phyloP scores from a whole-genome alignment of 2,329 filamentous ascomycete species.

The Endocalyx cinctus region DNA sequence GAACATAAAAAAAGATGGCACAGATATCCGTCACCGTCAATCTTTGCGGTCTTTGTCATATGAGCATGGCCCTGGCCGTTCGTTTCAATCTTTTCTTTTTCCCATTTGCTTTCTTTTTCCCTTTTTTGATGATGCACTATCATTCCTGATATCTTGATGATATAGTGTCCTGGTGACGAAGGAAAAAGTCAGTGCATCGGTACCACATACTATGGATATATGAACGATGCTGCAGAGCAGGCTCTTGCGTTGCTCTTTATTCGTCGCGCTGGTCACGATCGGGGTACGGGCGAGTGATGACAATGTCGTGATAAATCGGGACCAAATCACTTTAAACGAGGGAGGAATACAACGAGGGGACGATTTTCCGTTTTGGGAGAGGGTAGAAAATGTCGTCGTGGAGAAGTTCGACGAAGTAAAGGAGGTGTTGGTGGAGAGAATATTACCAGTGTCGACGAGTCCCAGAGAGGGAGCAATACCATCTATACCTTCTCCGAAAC shows the following conservation, averaged over 20 bases:
- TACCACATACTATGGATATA: conserved; percentile 20
- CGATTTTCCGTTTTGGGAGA: conserved; percentile 12
- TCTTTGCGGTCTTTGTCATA: conserved; percentile 10
- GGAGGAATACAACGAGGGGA: neutral
- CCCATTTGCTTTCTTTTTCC: conserved; percentile 9
- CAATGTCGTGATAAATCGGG: conserved; percentile 6
- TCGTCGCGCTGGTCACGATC: conserved; percentile 25
- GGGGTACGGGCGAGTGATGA: conserved; percentile 16
- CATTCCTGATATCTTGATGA: conserved; percentile 14
- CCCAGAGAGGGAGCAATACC: conserved; percentile 16
- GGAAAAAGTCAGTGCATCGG: too few relatives aligned
- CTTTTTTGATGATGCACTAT: conserved; percentile 10
- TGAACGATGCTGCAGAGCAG: conserved; percentile 27
- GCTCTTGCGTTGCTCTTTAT: conserved; percentile 23
- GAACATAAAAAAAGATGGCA: neutral
- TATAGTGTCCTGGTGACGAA: conserved; percentile 17
- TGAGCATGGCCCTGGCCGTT: conserved; percentile 13
- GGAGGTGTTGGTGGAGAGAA: conserved; percentile 12
- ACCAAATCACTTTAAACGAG: neutral
- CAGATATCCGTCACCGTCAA: conserved; percentile 1
- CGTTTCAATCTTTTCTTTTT: conserved; percentile 11
- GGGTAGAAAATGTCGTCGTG: conserved; percentile 12
- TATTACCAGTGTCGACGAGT: conserved; percentile 9
- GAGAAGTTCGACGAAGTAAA: conserved; percentile 8
- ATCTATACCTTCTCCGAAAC: conserved; percentile 14